Percentiles rank a stretch among this genome's conserved stretches.
Evolutionary conservation across 2,329 filamentous ascomycete species (phyloP).

Genomic region (Dactylellina haptotyla): DNA sequence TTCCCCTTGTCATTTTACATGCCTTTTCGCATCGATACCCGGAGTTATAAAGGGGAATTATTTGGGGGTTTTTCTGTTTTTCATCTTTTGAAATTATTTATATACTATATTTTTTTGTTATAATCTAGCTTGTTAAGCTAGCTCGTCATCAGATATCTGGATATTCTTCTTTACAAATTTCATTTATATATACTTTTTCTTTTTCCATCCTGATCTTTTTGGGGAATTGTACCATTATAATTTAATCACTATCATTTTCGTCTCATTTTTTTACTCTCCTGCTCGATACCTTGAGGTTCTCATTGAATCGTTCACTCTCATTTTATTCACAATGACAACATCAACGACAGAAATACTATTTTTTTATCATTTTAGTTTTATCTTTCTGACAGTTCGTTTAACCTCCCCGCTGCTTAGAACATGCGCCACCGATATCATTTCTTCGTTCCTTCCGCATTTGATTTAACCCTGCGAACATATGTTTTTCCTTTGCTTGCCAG

Average conservation of each 20-base stretch:
- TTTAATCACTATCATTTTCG: not conserved
- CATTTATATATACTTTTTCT: constrained; percentile 5
- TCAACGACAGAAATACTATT: too few relatives aligned
- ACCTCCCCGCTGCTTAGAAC: too few relatives aligned
- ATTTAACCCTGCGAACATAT: not conserved
- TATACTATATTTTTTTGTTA: constrained; percentile 24
- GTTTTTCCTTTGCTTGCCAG: not conserved
- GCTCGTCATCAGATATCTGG: not conserved
- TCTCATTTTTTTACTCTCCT: not conserved
- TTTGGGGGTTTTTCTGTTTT: constrained; percentile 15
- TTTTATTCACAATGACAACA: too few relatives aligned
- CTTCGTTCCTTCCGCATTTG: not conserved
- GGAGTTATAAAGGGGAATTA: constrained; percentile 47
- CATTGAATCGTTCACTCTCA: too few relatives aligned
- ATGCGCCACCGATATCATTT: constrained; percentile 14
- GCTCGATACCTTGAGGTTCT: too few relatives aligned
- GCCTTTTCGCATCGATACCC: constrained; percentile 51
- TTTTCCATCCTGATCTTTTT: not conserved
- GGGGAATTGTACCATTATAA: constrained; percentile 27
- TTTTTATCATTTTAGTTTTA: too few relatives aligned
- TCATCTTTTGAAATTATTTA: too few relatives aligned
- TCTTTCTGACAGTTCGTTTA: too few relatives aligned
- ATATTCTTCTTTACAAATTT: not conserved
- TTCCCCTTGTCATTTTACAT: constrained; percentile 5
- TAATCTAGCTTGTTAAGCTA: not conserved